phyloP scores from a whole-genome alignment of 83 land plant species.

The Larix sibirica region DNA sequence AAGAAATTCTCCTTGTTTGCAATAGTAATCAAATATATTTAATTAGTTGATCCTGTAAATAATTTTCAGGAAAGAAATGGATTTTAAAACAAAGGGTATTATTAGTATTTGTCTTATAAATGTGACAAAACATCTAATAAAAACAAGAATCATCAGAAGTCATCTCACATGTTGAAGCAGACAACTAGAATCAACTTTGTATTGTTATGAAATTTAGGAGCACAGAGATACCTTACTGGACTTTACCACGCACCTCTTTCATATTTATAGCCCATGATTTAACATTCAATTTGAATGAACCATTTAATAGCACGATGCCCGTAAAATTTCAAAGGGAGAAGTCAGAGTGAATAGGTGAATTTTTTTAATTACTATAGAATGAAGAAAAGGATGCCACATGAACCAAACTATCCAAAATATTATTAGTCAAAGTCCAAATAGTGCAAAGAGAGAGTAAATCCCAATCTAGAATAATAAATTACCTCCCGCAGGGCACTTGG shows the following conservation, averaged over 20 bases:
- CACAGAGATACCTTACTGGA: too few relatives aligned
- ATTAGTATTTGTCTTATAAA: not conserved
- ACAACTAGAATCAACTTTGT: too few relatives aligned
- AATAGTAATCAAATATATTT: not conserved
- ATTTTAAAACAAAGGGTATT: not conserved
- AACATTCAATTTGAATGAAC: not conserved
- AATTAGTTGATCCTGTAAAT: not conserved
- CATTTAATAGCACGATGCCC: too few relatives aligned
- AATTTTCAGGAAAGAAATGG: not conserved
- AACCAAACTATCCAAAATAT: not conserved
- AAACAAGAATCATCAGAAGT: not conserved
- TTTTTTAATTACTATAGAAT: not conserved
- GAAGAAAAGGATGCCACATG: not conserved
- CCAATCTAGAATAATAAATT: constrained; percentile 4
- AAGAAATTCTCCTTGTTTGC: not conserved
- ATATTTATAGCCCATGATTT: not conserved
- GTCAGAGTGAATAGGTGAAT: not conserved
- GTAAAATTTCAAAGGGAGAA: too few relatives aligned
- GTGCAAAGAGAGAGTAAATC: not conserved
- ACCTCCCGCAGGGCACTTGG: constrained; percentile 99
- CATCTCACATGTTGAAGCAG: not conserved
- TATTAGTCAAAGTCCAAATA: not conserved
- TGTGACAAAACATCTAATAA: not conserved
- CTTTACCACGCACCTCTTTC: not conserved
- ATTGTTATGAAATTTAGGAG: too few relatives aligned